Conservation (phyloP, 1,139 yeast genomes). For the Kodamaea alishanica region DNA sequence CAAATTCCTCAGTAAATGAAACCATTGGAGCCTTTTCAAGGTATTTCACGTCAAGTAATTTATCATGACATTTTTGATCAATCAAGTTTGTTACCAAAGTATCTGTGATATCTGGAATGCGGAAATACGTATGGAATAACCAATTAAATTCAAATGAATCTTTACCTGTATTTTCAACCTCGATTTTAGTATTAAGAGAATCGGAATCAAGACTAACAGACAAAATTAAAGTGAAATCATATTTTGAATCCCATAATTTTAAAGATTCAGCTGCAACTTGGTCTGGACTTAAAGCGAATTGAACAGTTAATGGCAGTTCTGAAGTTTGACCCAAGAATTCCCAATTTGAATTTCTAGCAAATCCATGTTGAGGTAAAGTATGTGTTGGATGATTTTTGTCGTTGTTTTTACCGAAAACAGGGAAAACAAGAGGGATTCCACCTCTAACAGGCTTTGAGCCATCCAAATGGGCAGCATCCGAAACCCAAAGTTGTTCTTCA, state of each 20-base stretch:
- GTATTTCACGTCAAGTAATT: constrained; percentile 59
- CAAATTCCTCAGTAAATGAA: constrained; percentile 74
- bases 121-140: constrained; percentile 91
- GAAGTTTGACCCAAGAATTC: constrained; percentile 84
- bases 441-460: constrained; percentile 95
- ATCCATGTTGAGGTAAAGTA: constrained; percentile 88
- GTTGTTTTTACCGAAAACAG: constrained; percentile 78
- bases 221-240: constrained; percentile 73
- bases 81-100: constrained; percentile 72
- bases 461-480: constrained; percentile 75
- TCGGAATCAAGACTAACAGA: constrained; percentile 56
- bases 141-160: constrained; percentile 80
- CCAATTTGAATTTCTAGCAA: constrained; percentile 88
- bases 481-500: constrained; percentile 63
- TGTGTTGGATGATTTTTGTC: constrained; percentile 34
- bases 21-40: constrained; percentile 71
- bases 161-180: constrained; percentile 67
- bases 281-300: constrained; percentile 87
- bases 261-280: constrained; percentile 66
- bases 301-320: constrained; percentile 58
- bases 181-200: constrained; percentile 62
- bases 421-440: constrained; percentile 94
- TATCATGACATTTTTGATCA: constrained; percentile 71
- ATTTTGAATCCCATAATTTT: constrained; percentile 44
- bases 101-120: constrained; percentile 71